Conservation (phyloP, 148 eudicot genomes). For the Vaccinium myrtillus region DNA sequence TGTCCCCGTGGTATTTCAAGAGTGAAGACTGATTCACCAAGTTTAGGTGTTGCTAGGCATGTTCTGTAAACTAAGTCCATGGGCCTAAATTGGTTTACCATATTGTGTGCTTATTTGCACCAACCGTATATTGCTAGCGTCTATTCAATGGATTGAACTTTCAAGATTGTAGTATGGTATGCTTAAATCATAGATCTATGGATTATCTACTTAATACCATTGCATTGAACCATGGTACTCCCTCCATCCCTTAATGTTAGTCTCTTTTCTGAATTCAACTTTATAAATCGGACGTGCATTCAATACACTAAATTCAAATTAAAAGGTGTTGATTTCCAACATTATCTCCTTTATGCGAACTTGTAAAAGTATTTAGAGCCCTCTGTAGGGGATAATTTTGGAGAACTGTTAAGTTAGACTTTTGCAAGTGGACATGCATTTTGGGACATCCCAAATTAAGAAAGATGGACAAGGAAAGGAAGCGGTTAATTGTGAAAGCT, state of each 20-base stretch:
- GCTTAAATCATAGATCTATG: neutral
- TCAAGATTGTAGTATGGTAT: neutral
- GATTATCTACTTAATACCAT: slow-evolving; percentile 8
- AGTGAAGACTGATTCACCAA: neutral
- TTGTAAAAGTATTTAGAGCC: neutral
- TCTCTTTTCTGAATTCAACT: neutral
- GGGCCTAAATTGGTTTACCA: neutral
- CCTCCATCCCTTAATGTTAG: neutral
- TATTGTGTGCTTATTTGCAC: neutral
- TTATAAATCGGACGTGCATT: neutral
- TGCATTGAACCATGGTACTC: slow-evolving; percentile 5
- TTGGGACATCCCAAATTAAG: neutral
- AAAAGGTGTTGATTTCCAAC: neutral
- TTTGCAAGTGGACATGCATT: neutral
- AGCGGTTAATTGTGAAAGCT: neutral
- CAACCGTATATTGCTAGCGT: neutral
- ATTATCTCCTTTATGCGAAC: neutral
- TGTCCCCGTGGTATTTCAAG: neutral
- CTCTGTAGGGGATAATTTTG: neutral
- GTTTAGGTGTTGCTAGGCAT: neutral
- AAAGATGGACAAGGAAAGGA: neutral
- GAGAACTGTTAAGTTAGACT: neutral
- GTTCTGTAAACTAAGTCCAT: neutral
- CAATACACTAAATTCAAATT: neutral
- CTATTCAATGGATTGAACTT: neutral